A percentile compares a stretch with the other conserved stretches of the same genome.
phyloP scores from a whole-genome alignment of 306 rosid species.

The Senna tora region DNA sequence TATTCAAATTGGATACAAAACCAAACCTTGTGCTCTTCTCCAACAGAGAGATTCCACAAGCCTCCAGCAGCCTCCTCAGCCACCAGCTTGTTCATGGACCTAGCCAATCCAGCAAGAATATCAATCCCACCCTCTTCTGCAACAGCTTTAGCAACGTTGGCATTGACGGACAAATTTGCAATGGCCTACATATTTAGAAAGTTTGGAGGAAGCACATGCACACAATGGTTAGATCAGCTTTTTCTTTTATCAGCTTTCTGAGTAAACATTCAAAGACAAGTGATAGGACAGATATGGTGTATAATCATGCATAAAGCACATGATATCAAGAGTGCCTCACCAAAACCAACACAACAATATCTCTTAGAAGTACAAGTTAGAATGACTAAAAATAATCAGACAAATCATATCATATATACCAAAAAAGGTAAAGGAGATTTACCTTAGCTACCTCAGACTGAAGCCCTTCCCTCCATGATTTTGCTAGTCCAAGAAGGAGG shows the following conservation, averaged over 20 bases:
- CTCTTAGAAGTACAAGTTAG: slow-evolving; percentile 3
- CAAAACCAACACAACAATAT: slow-evolving; percentile 29
- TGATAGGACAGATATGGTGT: slow-evolving; percentile 8
- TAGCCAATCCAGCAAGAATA: slow-evolving; percentile 95
- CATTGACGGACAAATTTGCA: slow-evolving; percentile 97
- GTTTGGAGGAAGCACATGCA: slow-evolving; percentile 27
- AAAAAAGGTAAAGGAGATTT: slow-evolving; percentile 16
- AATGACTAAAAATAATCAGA: slow-evolving; percentile 27
- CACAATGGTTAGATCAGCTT: slow-evolving; percentile 25
- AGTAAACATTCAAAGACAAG: slow-evolving; percentile 29
- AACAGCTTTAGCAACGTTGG: slow-evolving; percentile 96
- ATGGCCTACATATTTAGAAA: slow-evolving; percentile 68
- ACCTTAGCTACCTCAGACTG: slow-evolving; percentile 99
- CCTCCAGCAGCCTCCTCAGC: slow-evolving; percentile 99
- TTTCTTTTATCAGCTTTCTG: slow-evolving; percentile 24
- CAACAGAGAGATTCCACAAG: slow-evolving; percentile 99
- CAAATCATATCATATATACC: background rate
- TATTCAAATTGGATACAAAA: slow-evolving; percentile 30
- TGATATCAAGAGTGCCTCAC: slow-evolving; percentile 21
- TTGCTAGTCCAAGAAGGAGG: slow-evolving; percentile 87
- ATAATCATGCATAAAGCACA: slow-evolving; percentile 16
- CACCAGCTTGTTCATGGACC: slow-evolving; percentile 95
- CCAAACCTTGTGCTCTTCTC: slow-evolving; percentile 97
- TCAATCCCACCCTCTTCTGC: slow-evolving; percentile 98
- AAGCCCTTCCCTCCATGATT: slow-evolving; percentile 98